phyloP scores from a whole-genome alignment of 257 asterid species.

The Euphrasia confusa region DNA sequence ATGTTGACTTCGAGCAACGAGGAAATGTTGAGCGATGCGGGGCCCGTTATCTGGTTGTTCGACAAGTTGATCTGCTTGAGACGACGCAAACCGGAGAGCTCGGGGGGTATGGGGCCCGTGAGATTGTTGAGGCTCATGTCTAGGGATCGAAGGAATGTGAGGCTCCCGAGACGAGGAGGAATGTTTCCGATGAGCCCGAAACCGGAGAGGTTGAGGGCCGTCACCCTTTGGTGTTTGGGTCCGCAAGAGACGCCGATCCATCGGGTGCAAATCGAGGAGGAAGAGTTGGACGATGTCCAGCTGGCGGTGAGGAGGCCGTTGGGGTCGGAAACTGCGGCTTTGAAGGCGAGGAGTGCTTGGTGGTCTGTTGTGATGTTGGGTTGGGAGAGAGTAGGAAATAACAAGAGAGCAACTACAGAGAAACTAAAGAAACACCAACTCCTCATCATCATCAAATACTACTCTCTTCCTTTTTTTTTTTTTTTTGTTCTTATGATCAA shows the following conservation, averaged over 20 bases:
- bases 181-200: slow-evolving; percentile 19
- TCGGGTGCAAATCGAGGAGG: slow-evolving; percentile 12
- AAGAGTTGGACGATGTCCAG: slow-evolving; percentile 18
- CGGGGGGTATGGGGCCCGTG: slow-evolving; percentile 13
- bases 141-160: slow-evolving; percentile 18
- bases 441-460: too few relatives aligned
- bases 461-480: too few relatives aligned
- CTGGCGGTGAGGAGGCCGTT: not conserved
- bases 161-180: slow-evolving; percentile 24
- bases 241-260: slow-evolving; percentile 43
- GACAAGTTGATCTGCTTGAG: not conserved
- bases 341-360: slow-evolving; percentile 36
- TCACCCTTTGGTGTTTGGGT: slow-evolving; percentile 22
- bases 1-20: not conserved
- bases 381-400: too few relatives aligned
- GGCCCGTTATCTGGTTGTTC: not conserved
- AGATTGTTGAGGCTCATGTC: slow-evolving; percentile 23
- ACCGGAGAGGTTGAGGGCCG: slow-evolving; percentile 28
- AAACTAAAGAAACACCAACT: too few relatives aligned
- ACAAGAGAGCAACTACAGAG: too few relatives aligned
- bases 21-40: not conserved
- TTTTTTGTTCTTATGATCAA: too few relatives aligned
- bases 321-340: slow-evolving; percentile 28
- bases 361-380: slow-evolving; percentile 19
- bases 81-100: slow-evolving; percentile 15